Conservation (phyloP, 2,329 filamentous ascomycete species). For the Trichothecium roseum region DNA sequence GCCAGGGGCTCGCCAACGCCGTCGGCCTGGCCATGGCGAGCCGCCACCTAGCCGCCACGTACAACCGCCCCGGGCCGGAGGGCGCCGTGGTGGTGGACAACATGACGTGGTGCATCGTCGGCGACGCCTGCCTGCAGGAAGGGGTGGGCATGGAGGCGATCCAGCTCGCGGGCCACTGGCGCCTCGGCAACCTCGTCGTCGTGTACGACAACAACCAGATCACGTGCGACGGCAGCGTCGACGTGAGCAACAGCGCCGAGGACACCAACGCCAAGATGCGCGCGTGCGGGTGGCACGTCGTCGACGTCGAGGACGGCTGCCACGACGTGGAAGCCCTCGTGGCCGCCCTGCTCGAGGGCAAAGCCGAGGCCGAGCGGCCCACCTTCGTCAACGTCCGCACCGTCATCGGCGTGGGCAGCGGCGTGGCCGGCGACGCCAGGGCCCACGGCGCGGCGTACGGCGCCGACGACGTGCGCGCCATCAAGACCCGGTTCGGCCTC, state of each 20-base stretch:
- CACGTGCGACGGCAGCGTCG: slow-evolving; percentile 46
- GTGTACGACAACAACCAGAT: slow-evolving; percentile 54
- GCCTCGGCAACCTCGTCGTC: slow-evolving; percentile 44
- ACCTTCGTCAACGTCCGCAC: slow-evolving; percentile 49
- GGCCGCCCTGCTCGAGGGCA: slow-evolving; percentile 32
- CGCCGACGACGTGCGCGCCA: slow-evolving; percentile 34
- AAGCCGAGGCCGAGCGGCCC: slow-evolving; percentile 34
- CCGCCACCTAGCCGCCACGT: slow-evolving; percentile 43
- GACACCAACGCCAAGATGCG: slow-evolving; percentile 48
- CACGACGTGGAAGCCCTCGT: slow-evolving; percentile 34
- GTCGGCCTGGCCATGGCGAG: slow-evolving; percentile 48
- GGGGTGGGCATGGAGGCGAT: slow-evolving; percentile 48
- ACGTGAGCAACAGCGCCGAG: slow-evolving; percentile 38
- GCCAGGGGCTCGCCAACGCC: slow-evolving; percentile 50
- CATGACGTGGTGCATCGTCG: slow-evolving; percentile 45
- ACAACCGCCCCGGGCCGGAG: slow-evolving; percentile 38
- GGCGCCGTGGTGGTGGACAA: slow-evolving; percentile 39
- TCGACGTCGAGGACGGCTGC: slow-evolving; percentile 41
- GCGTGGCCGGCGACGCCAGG: slow-evolving; percentile 36
- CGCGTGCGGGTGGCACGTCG: slow-evolving; percentile 44
- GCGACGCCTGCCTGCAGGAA: slow-evolving; percentile 48
- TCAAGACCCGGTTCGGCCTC: slow-evolving; percentile 22
- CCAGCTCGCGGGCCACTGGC: slow-evolving; percentile 43
- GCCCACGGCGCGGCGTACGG: slow-evolving; percentile 50
- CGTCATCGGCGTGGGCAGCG: slow-evolving; percentile 42